Base-by-base conservation (phyloP, 2,329 filamentous ascomycete genomes). In the Fusarium marasasianum region DNA sequence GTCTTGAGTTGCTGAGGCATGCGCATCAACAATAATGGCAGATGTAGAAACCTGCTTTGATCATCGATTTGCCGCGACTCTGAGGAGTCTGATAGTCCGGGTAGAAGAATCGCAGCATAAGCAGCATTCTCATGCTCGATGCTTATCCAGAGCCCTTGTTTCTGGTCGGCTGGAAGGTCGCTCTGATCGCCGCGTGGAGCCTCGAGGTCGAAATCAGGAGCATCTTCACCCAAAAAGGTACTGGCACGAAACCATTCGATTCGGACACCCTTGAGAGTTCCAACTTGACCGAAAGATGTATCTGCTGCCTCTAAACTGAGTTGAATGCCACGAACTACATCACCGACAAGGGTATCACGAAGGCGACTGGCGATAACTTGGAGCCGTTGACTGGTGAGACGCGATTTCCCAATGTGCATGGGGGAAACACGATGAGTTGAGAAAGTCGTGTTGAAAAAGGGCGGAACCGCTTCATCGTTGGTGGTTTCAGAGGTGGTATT, bases 281-380 rank as follows among this genome's bases (percentile, higher is more conserved):
- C 83, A 18, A 84, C 82, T 56, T 84, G 83, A 4, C 82, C 82
- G 20, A 73, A 64, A 12, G 81, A 74, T 22, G 83, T 83, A 33
- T 86, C 85, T 24, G 83, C 83, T 10, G 83, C 80, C 55, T 84
- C 83, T 9, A 87, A 75, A 0, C 85, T 85, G 24, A 91, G 84
- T 71, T 90, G 87, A 24, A 91, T 86, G 48, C 89, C 89, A 63
- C 89, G 87, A n/a, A 91, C 87, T 4, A 89, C 86, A 73, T 91
- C 89, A 22, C 89, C 89, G 1, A 90, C 87, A 1, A 91, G 83
- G 3, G 83, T 83, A 54, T 91, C 88, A 44, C 88, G 86, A 5
- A 91, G 80, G 5, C 86, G 83, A 13, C 83, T 83, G 2, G 87
- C 84, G 1, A 90, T 81, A 0, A 78, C 63, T 20, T 82, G 79